Conservation (phyloP, 805 yeast genomes). For the Jamesozyma lodderae region DNA sequence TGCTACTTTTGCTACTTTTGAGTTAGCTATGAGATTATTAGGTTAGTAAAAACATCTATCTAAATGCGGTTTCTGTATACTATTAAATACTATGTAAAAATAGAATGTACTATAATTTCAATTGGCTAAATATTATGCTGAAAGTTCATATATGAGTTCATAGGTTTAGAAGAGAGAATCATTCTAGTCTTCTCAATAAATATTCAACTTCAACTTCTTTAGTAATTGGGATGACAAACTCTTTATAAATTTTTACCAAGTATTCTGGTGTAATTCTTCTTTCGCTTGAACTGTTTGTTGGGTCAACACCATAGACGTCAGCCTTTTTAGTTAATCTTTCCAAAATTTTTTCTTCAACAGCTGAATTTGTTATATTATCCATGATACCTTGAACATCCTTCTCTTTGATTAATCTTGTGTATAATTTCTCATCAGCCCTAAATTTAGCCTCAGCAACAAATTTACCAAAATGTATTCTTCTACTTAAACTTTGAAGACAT, state of each 20-base stretch:
- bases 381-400: conserved; percentile 67
- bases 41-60: conserved; percentile 33
- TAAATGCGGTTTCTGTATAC: too few relatives aligned
- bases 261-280: conserved; percentile 75
- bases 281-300: conserved; percentile 64
- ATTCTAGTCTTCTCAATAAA: conserved; percentile 67
- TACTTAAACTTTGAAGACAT: conserved; percentile 74
- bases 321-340: conserved; percentile 74
- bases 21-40: conserved; percentile 68
- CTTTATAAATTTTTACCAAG: conserved; percentile 75
- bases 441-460: conserved; percentile 96
- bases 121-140: neutral
- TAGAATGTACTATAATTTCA: too few relatives aligned
- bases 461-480: conserved; percentile 94
- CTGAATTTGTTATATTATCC: conserved; percentile 73
- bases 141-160: neutral
- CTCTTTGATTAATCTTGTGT: conserved; percentile 53
- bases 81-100: too few relatives aligned
- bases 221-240: conserved; percentile 86
- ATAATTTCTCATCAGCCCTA: conserved; percentile 53
- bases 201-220: conserved; percentile 94
- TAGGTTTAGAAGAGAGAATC: too few relatives aligned
- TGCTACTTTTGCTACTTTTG: conserved; percentile 91
- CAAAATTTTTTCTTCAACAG: conserved; percentile 78
- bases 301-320: conserved; percentile 80